phyloP scores from a whole-genome alignment of 495 filamentous ascomycete species.

The Penicillium pancosmium region DNA sequence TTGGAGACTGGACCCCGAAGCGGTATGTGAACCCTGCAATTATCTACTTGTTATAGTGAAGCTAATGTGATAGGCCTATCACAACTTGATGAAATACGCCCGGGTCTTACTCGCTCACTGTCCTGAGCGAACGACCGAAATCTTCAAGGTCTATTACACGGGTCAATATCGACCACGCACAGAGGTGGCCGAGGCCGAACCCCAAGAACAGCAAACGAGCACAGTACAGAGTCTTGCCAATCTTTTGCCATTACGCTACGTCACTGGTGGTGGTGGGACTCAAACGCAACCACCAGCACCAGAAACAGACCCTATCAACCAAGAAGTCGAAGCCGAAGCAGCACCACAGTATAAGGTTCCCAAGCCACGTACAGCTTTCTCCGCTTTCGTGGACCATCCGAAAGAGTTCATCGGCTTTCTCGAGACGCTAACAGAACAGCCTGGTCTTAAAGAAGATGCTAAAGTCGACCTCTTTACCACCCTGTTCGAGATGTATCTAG shows the following conservation, averaged over 20 bases:
- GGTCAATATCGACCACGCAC: conserved; percentile 77
- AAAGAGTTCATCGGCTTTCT: conserved; percentile 88
- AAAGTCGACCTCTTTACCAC: conserved; percentile 90
- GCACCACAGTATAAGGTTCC: conserved; percentile 54
- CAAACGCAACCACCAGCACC: conserved; percentile 38
- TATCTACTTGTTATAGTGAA: not conserved
- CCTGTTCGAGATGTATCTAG: conserved; percentile 95
- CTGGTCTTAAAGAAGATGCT: conserved; percentile 67
- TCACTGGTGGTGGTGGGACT: conserved; percentile 60
- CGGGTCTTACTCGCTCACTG: conserved; percentile 86
- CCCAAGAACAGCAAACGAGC: conserved; percentile 59
- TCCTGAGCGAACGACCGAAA: conserved; percentile 71
- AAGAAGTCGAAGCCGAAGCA: conserved; percentile 28
- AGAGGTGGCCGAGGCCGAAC: conserved; percentile 56
- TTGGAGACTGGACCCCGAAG: conserved; percentile 80
- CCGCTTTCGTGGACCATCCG: conserved; percentile 92
- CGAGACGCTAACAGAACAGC: conserved; percentile 75
- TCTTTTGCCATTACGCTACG: conserved; percentile 83
- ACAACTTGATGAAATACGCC: conserved; percentile 93
- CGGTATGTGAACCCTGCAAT: conserved; percentile 49
- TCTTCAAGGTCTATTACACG: conserved; percentile 94
- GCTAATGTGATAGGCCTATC: conserved; percentile 64
- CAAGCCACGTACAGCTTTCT: conserved; percentile 88
- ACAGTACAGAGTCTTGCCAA: conserved; percentile 81
- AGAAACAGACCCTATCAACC: conserved; percentile 31